phyloP scores from a whole-genome alignment of 1,284 basidiomycete species.

The Microbotryum scabiosae region DNA sequence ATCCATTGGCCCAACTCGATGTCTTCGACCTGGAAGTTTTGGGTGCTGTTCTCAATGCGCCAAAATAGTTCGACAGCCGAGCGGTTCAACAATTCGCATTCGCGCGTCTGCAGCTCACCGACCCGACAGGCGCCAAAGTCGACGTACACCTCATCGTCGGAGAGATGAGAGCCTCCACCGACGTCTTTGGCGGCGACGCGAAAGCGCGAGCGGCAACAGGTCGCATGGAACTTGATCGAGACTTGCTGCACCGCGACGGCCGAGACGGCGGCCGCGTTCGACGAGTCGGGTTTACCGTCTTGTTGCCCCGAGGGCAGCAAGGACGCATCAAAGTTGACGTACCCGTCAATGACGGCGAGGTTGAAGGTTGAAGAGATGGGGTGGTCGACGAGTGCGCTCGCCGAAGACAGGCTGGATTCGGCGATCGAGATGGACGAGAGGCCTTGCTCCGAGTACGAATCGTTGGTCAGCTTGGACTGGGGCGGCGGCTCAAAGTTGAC shows the following conservation, averaged over 20 bases:
- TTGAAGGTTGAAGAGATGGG: not conserved
- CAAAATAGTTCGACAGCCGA: slow-evolving; percentile 13
- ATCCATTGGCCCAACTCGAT: not conserved
- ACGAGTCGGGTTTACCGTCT: not conserved
- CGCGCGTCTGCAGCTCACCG: slow-evolving; percentile 7
- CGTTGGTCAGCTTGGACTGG: not conserved
- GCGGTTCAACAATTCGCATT: slow-evolving; percentile 5
- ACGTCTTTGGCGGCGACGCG: not conserved
- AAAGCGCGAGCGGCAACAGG: slow-evolving; percentile 8
- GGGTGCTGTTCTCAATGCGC: not conserved
- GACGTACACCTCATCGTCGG: slow-evolving; percentile 4
- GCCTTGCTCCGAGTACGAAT: slow-evolving; percentile 9
- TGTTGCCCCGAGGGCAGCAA: not conserved
- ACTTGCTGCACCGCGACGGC: slow-evolving; percentile 3
- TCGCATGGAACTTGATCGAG: slow-evolving; percentile 9
- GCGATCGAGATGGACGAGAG: slow-evolving; percentile 7
- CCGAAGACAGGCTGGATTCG: slow-evolving; percentile 7
- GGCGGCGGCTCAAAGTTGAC: not conserved
- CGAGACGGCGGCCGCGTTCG: not conserved
- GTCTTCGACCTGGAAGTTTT: not conserved
- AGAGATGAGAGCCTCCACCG: not conserved
- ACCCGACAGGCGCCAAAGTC: slow-evolving; percentile 7
- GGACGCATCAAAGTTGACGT: slow-evolving; percentile 10
- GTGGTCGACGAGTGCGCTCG: not conserved
- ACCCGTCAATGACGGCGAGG: slow-evolving; percentile 9